Conservation (phyloP, 495 filamentous ascomycete genomes). For the Aspergillus leporis region DNA sequence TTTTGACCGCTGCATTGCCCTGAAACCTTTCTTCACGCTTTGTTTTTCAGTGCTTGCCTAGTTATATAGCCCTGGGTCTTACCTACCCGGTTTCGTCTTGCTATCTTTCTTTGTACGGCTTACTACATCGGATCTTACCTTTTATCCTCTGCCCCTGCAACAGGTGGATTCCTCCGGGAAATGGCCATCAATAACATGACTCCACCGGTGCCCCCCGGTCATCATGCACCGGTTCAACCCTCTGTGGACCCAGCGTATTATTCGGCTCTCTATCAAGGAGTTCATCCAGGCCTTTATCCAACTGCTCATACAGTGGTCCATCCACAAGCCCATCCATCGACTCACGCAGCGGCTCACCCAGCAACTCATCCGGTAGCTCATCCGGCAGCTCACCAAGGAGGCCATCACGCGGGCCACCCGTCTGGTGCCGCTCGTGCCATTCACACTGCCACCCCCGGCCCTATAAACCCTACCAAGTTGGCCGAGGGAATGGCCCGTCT, state of each 20-base stretch:
- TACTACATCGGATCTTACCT: background rate
- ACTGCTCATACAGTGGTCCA: background rate
- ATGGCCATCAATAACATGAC: conserved; percentile 4
- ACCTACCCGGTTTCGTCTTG: background rate
- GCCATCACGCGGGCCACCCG: background rate
- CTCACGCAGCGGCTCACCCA: conserved; percentile 2
- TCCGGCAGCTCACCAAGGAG: background rate
- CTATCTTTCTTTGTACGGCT: background rate
- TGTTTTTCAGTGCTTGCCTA: background rate
- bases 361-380: background rate
- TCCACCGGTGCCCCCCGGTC: conserved; percentile 17
- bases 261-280: background rate
- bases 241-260: conserved; percentile 3
- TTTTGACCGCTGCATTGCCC: background rate
- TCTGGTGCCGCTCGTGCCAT: conserved; percentile 15
- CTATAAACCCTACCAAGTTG: conserved; percentile 13
- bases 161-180: background rate
- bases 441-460: conserved; percentile 10
- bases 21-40: background rate
- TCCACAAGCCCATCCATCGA: conserved; percentile 1
- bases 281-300: background rate
- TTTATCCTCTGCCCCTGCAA: background rate
- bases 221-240: conserved; percentile 16
- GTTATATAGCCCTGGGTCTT: background rate
- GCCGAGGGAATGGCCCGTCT: conserved; percentile 21